These are phyloP conservation scores for Aristolochia californica DNA, from an alignment of 164 flowering plant species.

Conservation along the genomic window DNA sequence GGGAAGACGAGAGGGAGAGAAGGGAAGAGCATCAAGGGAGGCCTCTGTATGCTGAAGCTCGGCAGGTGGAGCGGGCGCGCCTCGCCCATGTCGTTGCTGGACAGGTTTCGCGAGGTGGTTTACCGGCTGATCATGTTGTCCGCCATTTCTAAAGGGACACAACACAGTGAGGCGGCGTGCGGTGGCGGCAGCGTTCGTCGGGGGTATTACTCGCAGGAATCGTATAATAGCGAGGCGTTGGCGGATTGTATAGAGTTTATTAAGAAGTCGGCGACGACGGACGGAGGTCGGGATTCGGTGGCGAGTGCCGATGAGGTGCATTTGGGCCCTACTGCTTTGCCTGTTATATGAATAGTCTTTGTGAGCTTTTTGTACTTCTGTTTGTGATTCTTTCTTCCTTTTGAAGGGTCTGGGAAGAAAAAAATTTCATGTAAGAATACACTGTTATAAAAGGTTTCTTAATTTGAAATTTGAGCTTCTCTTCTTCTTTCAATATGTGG, in stretches of 20 bases:
- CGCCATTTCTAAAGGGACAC: conserved; percentile 7
- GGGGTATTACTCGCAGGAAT: conserved; percentile 24
- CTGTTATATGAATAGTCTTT: no score
- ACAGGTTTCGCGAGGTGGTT: conserved; percentile 10
- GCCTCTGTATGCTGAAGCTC: conserved; percentile 35
- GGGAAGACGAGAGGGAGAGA: conserved; percentile 7
- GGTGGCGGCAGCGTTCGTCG: neutral
- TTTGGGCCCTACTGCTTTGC: neutral
- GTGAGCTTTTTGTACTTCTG: no score
- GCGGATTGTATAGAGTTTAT: conserved; percentile 88
- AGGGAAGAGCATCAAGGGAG: no score
- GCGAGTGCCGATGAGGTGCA: conserved; percentile 1
- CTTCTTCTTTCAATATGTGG: no score
- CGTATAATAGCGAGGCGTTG: conserved; percentile 57
- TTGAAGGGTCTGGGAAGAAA: no score
- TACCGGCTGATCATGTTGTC: conserved; percentile 14
- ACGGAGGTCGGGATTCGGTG: conserved; percentile 6
- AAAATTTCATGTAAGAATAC: no score
- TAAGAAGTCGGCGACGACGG: conserved; percentile 33
- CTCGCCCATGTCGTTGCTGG: conserved; percentile 4
- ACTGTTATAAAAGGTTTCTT: no score
- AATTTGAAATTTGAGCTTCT: no score
- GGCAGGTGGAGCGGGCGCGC: conserved; percentile 5
- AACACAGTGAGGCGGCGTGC: neutral
- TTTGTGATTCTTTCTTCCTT: no score